phyloP scores from a whole-genome alignment of 2,329 filamentous ascomycete species.

The Sclerotinia subarctica region DNA sequence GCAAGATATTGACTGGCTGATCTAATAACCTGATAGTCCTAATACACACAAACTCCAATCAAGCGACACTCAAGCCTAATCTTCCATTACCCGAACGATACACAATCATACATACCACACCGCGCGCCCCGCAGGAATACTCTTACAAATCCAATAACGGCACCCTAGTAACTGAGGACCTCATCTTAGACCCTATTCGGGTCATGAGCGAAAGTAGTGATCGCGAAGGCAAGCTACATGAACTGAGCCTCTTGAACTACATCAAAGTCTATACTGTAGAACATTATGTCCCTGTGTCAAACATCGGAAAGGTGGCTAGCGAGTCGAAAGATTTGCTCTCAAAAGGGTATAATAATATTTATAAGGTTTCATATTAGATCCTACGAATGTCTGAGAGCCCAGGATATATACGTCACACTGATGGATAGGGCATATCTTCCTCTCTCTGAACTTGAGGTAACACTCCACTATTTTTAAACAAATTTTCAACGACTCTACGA shows the following conservation, averaged over 20 bases:
- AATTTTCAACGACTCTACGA: not conserved
- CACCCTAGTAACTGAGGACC: slow-evolving; percentile 14
- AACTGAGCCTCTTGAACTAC: slow-evolving; percentile 31
- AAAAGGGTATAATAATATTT: too few relatives aligned
- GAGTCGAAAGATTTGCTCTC: not conserved
- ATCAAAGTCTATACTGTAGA: slow-evolving; percentile 34
- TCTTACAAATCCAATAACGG: not conserved
- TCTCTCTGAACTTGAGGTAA: not conserved
- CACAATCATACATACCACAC: slow-evolving; percentile 15
- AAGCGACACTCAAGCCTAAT: slow-evolving; percentile 31
- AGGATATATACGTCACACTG: not conserved
- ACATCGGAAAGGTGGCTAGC: slow-evolving; percentile 24
- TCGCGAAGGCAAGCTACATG: not conserved
- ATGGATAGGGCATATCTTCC: not conserved
- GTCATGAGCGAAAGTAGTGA: slow-evolving; percentile 22
- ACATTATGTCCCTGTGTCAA: slow-evolving; percentile 27
- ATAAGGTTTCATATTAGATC: not conserved
- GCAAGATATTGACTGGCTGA: not conserved
- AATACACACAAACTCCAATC: slow-evolving; percentile 32
- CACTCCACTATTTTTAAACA: not conserved
- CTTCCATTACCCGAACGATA: not conserved
- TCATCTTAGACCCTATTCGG: slow-evolving; percentile 27
- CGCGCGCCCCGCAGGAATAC: not conserved
- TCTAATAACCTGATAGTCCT: slow-evolving; percentile 15
- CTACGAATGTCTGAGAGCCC: not conserved